Evolutionary conservation across 257 asterid genomes (phyloP).

Genomic region (Scutellaria galericulata): DNA sequence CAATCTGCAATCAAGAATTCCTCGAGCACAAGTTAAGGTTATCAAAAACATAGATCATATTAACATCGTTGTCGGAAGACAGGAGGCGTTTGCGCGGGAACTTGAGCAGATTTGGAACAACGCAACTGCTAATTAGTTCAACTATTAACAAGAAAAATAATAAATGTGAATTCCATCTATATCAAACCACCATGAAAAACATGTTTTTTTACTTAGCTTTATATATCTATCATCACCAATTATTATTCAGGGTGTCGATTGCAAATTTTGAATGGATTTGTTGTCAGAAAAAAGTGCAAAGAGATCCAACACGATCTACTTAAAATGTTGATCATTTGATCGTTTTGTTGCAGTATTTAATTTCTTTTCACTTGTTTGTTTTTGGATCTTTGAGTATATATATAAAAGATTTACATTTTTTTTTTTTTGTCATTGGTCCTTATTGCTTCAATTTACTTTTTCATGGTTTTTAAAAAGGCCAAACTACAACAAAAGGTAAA

Average conservation of each 20-base stretch:
- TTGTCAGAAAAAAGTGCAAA: neutral
- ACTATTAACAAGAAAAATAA: neutral
- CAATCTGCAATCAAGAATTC: constrained; percentile 61
- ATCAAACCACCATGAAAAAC: neutral
- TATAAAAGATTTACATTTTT: too few species aligned
- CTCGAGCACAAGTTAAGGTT: constrained; percentile 71
- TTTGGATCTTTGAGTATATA: too few species aligned
- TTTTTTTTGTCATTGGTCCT: too few species aligned
- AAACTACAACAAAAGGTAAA: too few species aligned
- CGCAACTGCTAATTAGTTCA: constrained; percentile 34
- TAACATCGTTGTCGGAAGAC: constrained; percentile 92
- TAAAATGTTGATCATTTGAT: neutral
- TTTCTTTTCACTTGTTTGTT: neutral
- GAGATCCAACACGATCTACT: neutral
- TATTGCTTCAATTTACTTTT: too few species aligned
- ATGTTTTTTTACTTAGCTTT: too few species aligned
- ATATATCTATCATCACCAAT: neutral
- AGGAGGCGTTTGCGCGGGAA: constrained; percentile 77
- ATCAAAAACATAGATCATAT: constrained; percentile 78
- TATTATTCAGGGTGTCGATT: neutral
- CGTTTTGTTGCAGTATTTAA: neutral
- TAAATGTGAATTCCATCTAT: neutral
- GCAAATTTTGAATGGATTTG: constrained; percentile 16
- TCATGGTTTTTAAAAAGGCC: too few species aligned
- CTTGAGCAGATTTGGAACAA: constrained; percentile 82